Conservation (phyloP, 2,329 filamentous ascomycete species). For the Colletotrichum caudatum region DNA sequence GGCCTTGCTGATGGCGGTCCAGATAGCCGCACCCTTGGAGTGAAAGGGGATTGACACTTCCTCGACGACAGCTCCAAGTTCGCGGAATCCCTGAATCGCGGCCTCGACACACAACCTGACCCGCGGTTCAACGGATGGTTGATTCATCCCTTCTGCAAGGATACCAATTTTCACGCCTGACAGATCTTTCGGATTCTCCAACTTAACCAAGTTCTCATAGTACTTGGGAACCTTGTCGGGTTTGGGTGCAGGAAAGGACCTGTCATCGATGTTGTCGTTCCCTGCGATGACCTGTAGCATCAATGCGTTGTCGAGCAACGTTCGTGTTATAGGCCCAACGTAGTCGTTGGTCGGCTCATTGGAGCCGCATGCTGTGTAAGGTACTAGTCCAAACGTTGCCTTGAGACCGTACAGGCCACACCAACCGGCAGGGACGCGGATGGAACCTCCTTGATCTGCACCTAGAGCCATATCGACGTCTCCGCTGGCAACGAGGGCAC, state of each 20-base stretch:
- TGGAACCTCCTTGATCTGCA: constrained; percentile 50
- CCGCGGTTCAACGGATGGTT: constrained; percentile 18
- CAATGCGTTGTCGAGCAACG: constrained; percentile 54
- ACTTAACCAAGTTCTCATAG: constrained; percentile 56
- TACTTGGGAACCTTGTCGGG: constrained; percentile 53
- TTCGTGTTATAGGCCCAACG: constrained; percentile 56
- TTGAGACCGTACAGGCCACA: constrained; percentile 53
- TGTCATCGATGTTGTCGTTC: constrained; percentile 58
- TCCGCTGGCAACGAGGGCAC: constrained; percentile 46
- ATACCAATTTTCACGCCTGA: constrained; percentile 56
- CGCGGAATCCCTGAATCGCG: constrained; percentile 52
- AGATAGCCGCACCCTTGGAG: constrained; percentile 59
- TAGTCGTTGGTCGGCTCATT: constrained; percentile 59
- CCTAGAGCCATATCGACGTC: constrained; percentile 47
- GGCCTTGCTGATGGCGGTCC: constrained; percentile 54
- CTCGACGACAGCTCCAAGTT: constrained; percentile 57
- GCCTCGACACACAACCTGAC: constrained; percentile 51
- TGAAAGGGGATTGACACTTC: constrained; percentile 63
- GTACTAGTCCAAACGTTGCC: constrained; percentile 56
- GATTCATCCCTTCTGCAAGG: constrained; percentile 11
- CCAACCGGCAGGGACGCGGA: constrained; percentile 49
- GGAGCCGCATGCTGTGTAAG: constrained; percentile 57
- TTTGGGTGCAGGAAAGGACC: constrained; percentile 47
- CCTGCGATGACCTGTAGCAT: constrained; percentile 57
- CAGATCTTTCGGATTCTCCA: constrained; percentile 49